Percentiles rank a stretch among this genome's conserved stretches.
phyloP scores from a whole-genome alignment of 306 rosid species.

The Dicorynia guianensis region DNA sequence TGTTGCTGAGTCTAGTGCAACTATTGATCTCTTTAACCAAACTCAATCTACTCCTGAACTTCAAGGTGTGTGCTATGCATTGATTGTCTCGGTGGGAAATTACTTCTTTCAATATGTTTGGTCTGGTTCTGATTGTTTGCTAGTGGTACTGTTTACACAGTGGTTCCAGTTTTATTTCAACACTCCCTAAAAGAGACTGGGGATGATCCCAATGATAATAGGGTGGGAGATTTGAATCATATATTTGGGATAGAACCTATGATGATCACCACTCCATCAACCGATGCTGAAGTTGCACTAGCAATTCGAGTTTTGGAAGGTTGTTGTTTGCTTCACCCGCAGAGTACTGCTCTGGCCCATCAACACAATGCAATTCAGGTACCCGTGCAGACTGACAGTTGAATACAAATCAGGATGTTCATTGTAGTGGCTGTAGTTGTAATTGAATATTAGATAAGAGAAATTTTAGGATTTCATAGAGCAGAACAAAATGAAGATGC shows the following conservation, averaged over 20 bases:
- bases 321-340: constrained; percentile 72
- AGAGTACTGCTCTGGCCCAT: constrained; percentile 66
- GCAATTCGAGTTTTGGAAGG: constrained; percentile 80
- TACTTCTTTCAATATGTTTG: background rate
- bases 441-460: background rate
- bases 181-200: constrained; percentile 75
- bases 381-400: background rate
- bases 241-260: constrained; percentile 78
- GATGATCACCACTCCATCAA: constrained; percentile 76
- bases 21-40: constrained; percentile 68
- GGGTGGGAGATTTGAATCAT: constrained; percentile 63
- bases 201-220: constrained; percentile 50
- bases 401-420: background rate
- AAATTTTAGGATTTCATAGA: background rate
- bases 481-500: background rate
- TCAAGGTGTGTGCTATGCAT: constrained; percentile 58
- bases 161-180: constrained; percentile 85
- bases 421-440: background rate
- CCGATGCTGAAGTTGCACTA: constrained; percentile 68
- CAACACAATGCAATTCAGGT: constrained; percentile 71
- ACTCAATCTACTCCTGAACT: constrained; percentile 77
- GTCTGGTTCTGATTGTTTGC: constrained; percentile 11
- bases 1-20: constrained; percentile 72
- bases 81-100: background rate
- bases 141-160: constrained; percentile 42